Conservation (phyloP, 148 eudicot species). For the Cornus kousa region DNA sequence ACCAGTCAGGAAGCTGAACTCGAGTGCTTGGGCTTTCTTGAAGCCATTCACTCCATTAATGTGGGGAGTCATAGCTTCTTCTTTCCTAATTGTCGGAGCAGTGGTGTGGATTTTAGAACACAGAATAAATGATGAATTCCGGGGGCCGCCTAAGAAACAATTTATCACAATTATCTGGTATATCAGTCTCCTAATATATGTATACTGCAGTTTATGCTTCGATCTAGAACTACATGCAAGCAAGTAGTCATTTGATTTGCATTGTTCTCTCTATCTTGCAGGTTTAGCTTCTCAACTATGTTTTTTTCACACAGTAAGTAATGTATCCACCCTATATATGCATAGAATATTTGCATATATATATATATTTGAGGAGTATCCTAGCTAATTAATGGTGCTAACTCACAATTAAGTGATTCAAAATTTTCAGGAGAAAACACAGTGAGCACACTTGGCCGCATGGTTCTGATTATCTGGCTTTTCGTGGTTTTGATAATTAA, state of each 20-base stretch:
- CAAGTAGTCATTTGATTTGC: no score
- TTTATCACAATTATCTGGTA: constrained; percentile 45
- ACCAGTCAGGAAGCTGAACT: constrained; percentile 28
- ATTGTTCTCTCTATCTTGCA: background rate
- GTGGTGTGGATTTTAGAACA: constrained; percentile 63
- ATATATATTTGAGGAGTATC: no score
- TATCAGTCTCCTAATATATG: background rate
- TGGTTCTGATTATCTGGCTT: background rate
- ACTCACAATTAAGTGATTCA: background rate
- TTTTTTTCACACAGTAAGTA: background rate
- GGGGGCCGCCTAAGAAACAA: constrained; percentile 52
- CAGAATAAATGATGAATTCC: constrained; percentile 42
- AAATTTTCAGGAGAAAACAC: background rate
- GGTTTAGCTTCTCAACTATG: background rate
- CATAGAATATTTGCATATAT: no score
- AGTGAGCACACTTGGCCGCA: background rate
- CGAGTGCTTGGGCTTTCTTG: constrained; percentile 60
- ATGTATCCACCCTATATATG: background rate
- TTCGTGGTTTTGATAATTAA: background rate
- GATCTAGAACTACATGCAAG: no score
- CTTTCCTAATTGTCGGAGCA: constrained; percentile 46
- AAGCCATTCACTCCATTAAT: constrained; percentile 44
- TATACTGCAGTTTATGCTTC: background rate
- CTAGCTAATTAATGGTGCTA: background rate
- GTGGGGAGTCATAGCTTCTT: constrained; percentile 51